Evolutionary conservation across 441 rosid genomes (phyloP).

Genomic region (Pelargonium cotyledonis): DNA sequence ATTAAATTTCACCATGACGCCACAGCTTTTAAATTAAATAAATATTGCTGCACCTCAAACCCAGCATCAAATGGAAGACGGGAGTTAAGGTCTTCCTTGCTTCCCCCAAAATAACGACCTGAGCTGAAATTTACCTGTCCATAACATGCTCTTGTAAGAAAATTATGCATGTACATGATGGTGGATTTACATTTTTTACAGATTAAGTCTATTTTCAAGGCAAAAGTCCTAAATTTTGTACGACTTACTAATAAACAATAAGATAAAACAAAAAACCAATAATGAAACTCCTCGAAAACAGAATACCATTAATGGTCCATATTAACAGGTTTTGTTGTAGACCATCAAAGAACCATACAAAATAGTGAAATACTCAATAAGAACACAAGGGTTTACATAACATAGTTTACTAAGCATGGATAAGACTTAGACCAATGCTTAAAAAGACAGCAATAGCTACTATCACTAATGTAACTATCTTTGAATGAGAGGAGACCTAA

Average conservation of each 20-base stretch:
- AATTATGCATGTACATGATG: neutral
- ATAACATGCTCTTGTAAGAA: constrained; percentile 15
- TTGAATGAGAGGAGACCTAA: neutral
- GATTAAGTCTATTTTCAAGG: constrained; percentile 3
- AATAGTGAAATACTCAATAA: neutral
- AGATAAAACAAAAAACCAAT: constrained; percentile 9
- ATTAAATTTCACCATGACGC: constrained; percentile 13
- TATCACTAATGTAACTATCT: neutral
- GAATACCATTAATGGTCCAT: neutral
- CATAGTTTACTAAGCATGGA: neutral
- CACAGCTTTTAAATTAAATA: constrained; percentile 7
- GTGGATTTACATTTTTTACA: neutral
- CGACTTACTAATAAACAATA: neutral
- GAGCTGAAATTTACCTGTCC: constrained; percentile 92
- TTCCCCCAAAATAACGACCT: constrained; percentile 76
- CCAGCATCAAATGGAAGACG: constrained; percentile 93
- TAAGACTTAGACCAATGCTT: neutral
- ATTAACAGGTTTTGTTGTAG: neutral
- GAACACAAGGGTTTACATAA: neutral
- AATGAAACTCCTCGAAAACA: neutral
- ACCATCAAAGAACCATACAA: neutral
- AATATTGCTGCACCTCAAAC: constrained; percentile 58
- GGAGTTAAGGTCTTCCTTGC: constrained; percentile 29
- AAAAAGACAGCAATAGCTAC: constrained; percentile 8
- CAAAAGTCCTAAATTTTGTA: neutral